These are phyloP conservation scores for Paratinospora sagittata DNA, from an alignment of 164 flowering plant genomes.

Conservation along the genomic window DNA sequence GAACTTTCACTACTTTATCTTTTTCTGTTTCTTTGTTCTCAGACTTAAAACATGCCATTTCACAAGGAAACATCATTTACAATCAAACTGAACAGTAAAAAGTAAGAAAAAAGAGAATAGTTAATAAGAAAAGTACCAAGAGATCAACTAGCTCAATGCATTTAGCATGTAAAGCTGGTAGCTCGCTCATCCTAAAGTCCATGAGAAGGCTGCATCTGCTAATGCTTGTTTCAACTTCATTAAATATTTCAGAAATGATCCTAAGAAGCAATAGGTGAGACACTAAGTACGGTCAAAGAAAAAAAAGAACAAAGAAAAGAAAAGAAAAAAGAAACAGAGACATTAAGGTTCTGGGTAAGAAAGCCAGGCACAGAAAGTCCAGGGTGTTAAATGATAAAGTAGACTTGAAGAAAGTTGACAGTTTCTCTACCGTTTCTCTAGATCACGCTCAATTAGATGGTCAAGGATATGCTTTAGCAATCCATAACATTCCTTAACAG, in stretches of 20 bases:
- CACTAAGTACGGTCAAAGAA: not conserved
- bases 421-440: conserved; percentile 59
- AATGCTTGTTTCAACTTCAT: conserved; percentile 63
- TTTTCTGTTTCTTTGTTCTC: conserved; percentile 50
- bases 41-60: conserved; percentile 32
- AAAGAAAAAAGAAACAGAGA: too few species aligned
- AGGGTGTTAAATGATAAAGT: not conserved
- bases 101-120: not conserved
- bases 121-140: conserved; percentile 42
- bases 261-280: conserved; percentile 27
- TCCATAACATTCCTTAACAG: conserved; percentile 81
- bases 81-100: not conserved
- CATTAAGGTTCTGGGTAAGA: not conserved
- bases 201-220: conserved; percentile 46
- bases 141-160: conserved; percentile 55
- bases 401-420: not conserved
- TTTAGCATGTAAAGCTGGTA: conserved; percentile 52
- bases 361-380: not conserved
- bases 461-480: conserved; percentile 63
- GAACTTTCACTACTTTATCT: conserved; percentile 50
- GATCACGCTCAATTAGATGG: conserved; percentile 58
- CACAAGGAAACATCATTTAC: not conserved
- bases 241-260: conserved; percentile 44
- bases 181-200: conserved; percentile 58
- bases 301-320: not conserved